Conservation (phyloP, 129 eudicot genomes). For the Helichrysum umbraculigerum region DNA sequence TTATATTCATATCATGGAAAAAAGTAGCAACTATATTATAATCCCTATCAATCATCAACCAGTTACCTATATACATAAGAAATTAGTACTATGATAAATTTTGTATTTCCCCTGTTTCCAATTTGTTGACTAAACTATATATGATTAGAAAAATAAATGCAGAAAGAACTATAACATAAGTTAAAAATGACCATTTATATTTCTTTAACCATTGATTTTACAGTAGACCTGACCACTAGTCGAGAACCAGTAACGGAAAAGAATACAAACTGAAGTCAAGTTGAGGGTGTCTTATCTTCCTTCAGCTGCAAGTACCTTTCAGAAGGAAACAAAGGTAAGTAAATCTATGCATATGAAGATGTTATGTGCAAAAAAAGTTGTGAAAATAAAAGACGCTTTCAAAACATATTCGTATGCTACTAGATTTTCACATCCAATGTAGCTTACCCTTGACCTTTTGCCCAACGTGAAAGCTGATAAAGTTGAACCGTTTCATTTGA, state of each 20-base stretch:
- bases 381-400: not conserved
- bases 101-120: not conserved
- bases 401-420: not conserved
- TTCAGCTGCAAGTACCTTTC: slow-evolving; percentile 32
- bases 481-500: slow-evolving; percentile 91
- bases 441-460: slow-evolving; percentile 71
- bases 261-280: slow-evolving; percentile 19
- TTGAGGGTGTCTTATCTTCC: slow-evolving; percentile 25
- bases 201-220: not conserved
- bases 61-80: not conserved
- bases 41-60: not conserved
- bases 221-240: slow-evolving; percentile 15
- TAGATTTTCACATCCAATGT: slow-evolving; percentile 6
- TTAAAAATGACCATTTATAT: not conserved
- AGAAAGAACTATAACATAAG: not conserved
- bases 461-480: slow-evolving; percentile 91
- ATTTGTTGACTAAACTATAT: not conserved
- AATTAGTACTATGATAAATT: too few relatives aligned
- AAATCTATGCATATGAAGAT: not conserved
- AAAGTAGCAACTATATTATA: not conserved
- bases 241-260: not conserved
- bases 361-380: not conserved
- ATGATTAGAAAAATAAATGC: not conserved
- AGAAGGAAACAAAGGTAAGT: slow-evolving; percentile 4
- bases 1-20: not conserved